Conservation (phyloP, 129 eudicot genomes). For the Smallanthus sonchifolius region DNA sequence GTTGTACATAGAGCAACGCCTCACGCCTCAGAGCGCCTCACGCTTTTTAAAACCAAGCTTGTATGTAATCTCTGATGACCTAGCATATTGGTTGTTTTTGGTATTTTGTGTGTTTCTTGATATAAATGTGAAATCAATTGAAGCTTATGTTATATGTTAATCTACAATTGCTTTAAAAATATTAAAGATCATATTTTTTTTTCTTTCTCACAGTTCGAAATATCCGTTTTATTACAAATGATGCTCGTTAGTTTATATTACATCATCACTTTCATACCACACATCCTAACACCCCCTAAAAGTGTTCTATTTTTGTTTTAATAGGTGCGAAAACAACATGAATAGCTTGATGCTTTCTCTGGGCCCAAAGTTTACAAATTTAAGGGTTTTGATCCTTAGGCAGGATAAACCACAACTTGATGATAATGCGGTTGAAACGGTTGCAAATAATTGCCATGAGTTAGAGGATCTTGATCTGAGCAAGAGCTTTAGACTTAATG, state of each 20-base stretch:
- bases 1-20: no score
- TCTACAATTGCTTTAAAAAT: no score
- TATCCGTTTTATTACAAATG: background rate
- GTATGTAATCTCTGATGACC: background rate
- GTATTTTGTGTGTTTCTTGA: no score
- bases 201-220: no score
- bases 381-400: constrained; percentile 50
- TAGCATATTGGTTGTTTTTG: no score
- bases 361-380: constrained; percentile 55
- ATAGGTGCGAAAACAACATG: constrained; percentile 76
- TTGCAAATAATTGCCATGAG: constrained; percentile 57
- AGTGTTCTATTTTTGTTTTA: background rate
- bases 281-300: background rate
- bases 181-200: no score
- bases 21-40: no score
- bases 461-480: constrained; percentile 69
- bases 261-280: background rate
- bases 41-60: no score
- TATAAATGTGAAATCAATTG: no score
- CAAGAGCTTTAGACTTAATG: constrained; percentile 69
- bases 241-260: background rate
- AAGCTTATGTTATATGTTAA: no score
- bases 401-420: constrained; percentile 71
- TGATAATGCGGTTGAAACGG: constrained; percentile 56
- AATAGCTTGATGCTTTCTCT: constrained; percentile 58